Percentiles rank a stretch among this genome's conserved stretches.
These are phyloP conservation scores for Amanita rimosa DNA, from an alignment of 768 basidiomycete species.

Conservation along the genomic window DNA sequence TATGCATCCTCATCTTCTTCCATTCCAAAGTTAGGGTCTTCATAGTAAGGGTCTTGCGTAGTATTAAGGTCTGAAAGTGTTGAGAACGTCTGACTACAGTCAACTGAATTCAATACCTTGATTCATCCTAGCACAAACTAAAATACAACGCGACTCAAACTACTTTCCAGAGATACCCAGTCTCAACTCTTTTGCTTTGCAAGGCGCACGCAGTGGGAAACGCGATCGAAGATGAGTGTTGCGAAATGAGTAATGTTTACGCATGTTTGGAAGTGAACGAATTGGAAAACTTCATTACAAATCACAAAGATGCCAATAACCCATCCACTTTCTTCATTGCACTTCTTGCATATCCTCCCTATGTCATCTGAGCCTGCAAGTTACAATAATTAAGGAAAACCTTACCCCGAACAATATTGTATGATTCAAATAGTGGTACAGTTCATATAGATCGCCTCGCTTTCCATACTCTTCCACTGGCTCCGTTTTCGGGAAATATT, in stretches of 20 bases:
- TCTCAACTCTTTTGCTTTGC: not conserved
- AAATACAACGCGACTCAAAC: not conserved
- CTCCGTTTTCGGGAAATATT: conserved; percentile 48
- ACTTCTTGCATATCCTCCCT: conserved; percentile 44
- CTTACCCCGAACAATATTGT: conserved; percentile 70
- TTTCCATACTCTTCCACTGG: conserved; percentile 55
- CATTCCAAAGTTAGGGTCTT: conserved; percentile 45
- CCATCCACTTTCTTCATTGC: conserved; percentile 35
- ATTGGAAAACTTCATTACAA: not conserved
- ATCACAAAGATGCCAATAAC: conserved; percentile 11
- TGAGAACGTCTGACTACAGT: conserved; percentile 9
- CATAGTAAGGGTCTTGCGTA: conserved; percentile 46
- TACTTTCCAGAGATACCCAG: not conserved
- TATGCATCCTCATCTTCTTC: conserved; percentile 45
- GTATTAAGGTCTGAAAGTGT: conserved; percentile 32
- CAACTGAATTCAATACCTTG: conserved; percentile 32
- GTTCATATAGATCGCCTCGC: conserved; percentile 59
- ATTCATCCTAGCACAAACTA: conserved; percentile 23
- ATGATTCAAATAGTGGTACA: conserved; percentile 79
- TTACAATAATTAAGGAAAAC: conserved; percentile 9
- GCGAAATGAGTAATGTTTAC: not conserved
- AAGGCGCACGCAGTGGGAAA: too few relatives aligned
- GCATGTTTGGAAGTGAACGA: not conserved
- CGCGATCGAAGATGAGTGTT: not conserved
- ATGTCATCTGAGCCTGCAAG: conserved; percentile 10